Conservation (phyloP, 2,329 filamentous ascomycete species). For the Salinomyces thailandicus region DNA sequence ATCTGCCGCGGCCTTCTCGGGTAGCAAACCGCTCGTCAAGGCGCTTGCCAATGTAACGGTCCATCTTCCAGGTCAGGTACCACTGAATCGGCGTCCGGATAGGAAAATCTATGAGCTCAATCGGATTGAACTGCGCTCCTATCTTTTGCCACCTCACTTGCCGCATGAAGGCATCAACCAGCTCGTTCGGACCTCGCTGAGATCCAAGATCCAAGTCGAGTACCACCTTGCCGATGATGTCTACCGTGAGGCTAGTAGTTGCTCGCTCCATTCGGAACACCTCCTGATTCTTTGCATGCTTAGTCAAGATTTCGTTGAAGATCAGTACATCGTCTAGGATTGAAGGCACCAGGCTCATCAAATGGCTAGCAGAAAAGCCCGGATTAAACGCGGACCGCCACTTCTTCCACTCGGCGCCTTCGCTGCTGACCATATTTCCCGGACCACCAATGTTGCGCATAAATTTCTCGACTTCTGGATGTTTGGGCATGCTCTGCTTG, state of each 20-base stretch:
- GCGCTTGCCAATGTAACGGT: constrained; percentile 24
- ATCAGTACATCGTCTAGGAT: constrained; percentile 28
- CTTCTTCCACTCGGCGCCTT: constrained; percentile 33
- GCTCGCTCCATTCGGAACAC: constrained; percentile 33
- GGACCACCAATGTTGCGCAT: constrained; percentile 29
- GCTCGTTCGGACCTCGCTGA: constrained; percentile 25
- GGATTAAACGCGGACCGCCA: constrained; percentile 36
- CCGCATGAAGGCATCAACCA: constrained; percentile 28
- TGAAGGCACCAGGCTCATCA: constrained; percentile 30
- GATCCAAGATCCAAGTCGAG: constrained; percentile 30
- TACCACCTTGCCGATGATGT: constrained; percentile 34
- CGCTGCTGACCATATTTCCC: constrained; percentile 28
- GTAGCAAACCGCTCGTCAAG: constrained; percentile 30
- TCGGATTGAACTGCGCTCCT: constrained; percentile 27
- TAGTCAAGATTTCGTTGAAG: constrained; percentile 26
- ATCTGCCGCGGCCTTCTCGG: constrained; percentile 22
- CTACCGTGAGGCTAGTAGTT: constrained; percentile 31
- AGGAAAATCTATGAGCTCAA: constrained; percentile 28
- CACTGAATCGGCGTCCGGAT: constrained; percentile 22
- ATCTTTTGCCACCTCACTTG: constrained; percentile 27
- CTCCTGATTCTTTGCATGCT: constrained; percentile 26
- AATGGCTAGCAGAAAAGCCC: constrained; percentile 29
- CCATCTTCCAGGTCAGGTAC: constrained; percentile 29
- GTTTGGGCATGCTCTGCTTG: constrained; percentile 25
- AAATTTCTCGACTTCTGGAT: constrained; percentile 20